Evolutionary conservation across 805 yeast genomes (phyloP).

Genomic region (Ogataea angusta): DNA sequence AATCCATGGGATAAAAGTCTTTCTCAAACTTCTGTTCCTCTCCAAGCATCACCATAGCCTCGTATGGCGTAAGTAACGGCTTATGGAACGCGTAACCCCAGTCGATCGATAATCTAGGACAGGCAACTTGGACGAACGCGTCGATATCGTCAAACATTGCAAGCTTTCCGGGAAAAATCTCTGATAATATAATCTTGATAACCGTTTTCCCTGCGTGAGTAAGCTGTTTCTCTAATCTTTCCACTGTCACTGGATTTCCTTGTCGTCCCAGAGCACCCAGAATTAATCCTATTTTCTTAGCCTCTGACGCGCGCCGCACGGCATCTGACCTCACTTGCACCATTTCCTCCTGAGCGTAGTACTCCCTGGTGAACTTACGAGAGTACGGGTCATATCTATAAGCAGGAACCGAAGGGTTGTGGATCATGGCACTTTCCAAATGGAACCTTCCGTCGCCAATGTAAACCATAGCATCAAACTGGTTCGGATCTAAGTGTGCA

Average conservation of each 20-base stretch:
- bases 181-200: slow-evolving; percentile 81
- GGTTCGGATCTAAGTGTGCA: slow-evolving; percentile 64
- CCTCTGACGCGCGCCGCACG: slow-evolving; percentile 53
- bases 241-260: slow-evolving; percentile 79
- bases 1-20: slow-evolving; percentile 90
- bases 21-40: slow-evolving; percentile 65
- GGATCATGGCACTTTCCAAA: slow-evolving; percentile 94
- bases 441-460: slow-evolving; percentile 97
- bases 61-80: slow-evolving; percentile 93
- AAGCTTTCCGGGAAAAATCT: slow-evolving; percentile 88
- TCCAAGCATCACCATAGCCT: slow-evolving; percentile 84
- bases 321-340: slow-evolving; percentile 72
- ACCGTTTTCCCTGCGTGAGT: slow-evolving; percentile 56
- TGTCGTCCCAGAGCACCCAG: slow-evolving; percentile 95
- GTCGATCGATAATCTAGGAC: slow-evolving; percentile 93
- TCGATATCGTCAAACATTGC: slow-evolving; percentile 92
- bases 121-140: slow-evolving; percentile 95
- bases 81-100: slow-evolving; percentile 98
- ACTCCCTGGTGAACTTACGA: slow-evolving; percentile 83
- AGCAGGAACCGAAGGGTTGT: slow-evolving; percentile 90
- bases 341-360: slow-evolving; percentile 84
- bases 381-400: slow-evolving; percentile 94
- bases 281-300: slow-evolving; percentile 75
- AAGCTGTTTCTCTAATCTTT: slow-evolving; percentile 57
- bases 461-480: slow-evolving; percentile 78